Evolutionary conservation across 164 flowering plant genomes (phyloP).

Genomic region (Magnolia changhungtana): DNA sequence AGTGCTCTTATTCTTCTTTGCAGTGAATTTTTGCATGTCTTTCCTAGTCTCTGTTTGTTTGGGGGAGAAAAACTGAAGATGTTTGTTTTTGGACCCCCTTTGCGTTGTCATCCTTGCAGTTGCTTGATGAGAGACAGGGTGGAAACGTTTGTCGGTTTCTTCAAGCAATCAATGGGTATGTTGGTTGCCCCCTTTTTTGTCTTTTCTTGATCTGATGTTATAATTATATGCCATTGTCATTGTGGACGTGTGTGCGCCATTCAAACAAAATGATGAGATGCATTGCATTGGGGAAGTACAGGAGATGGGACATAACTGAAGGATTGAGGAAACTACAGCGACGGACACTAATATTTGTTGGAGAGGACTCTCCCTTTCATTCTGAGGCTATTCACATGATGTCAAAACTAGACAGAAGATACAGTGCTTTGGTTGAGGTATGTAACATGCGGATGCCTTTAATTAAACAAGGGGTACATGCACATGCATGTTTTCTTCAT

Average conservation of each 20-base stretch:
- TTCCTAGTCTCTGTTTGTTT: too few relatives aligned
- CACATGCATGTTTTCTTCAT: not conserved
- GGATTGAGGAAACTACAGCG: constrained; percentile 78
- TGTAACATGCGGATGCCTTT: too few relatives aligned
- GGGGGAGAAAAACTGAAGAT: too few relatives aligned
- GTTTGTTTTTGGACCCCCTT: not conserved
- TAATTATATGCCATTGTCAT: not conserved
- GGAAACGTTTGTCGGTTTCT: constrained; percentile 68
- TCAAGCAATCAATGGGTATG: constrained; percentile 76
- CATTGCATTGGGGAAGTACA: constrained; percentile 16
- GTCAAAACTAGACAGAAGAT: constrained; percentile 71
- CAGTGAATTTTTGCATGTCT: not conserved
- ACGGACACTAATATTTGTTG: constrained; percentile 83
- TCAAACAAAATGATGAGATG: not conserved
- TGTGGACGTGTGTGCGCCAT: not conserved
- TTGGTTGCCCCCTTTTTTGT: not conserved
- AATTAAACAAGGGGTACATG: not conserved
- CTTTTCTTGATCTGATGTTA: not conserved
- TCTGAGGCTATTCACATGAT: constrained; percentile 81
- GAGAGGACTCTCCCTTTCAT: constrained; percentile 80
- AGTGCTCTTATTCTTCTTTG: constrained; percentile 23
- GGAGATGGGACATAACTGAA: constrained; percentile 79
- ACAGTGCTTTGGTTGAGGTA: constrained; percentile 93
- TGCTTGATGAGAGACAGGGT: constrained; percentile 77
- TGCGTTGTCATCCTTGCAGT: constrained; percentile 34